Percentiles rank a stretch among this genome's conserved stretches.
phyloP scores from a whole-genome alignment of 1,139 yeast genomes.

The Kurtzmaniella natalensis region DNA sequence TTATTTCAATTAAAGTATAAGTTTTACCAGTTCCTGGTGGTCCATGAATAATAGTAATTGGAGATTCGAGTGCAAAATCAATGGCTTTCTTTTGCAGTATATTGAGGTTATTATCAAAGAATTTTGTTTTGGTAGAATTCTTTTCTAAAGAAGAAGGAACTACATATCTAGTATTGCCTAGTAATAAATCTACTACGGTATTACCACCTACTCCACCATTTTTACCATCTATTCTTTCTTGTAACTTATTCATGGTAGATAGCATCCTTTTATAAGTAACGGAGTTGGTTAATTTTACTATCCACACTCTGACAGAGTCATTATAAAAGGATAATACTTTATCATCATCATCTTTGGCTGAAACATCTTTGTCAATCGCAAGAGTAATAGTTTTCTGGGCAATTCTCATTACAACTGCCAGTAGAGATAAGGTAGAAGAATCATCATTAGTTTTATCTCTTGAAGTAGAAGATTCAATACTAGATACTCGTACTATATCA shows the following conservation, averaged over 20 bases:
- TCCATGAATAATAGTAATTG: constrained; percentile 44
- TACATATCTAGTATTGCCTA: constrained; percentile 37
- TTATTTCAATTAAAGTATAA: constrained; percentile 78
- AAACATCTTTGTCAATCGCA: constrained; percentile 54
- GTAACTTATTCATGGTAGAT: constrained; percentile 67
- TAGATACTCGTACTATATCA: constrained; percentile 62
- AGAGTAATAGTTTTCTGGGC: constrained; percentile 45
- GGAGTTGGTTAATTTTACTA: constrained; percentile 65
- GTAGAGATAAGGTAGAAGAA: constrained; percentile 29
- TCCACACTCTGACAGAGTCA: constrained; percentile 47
- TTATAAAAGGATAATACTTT: constrained; percentile 36
- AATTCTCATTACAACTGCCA: constrained; percentile 59
- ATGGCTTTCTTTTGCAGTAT: constrained; percentile 56
- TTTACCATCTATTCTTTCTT: constrained; percentile 36
- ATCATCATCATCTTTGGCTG: constrained; percentile 31
- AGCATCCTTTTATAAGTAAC: constrained; percentile 77
- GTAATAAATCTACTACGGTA: constrained; percentile 38
- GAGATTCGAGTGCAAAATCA: constrained; percentile 37
- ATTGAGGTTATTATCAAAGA: constrained; percentile 54
- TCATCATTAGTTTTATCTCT: constrained; percentile 19
- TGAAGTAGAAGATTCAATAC: constrained; percentile 28
- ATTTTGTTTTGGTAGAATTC: constrained; percentile 14
- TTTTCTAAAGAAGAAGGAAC: constrained; percentile 11
- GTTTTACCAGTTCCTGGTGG: constrained; percentile 62
- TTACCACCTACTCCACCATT: constrained; percentile 11